Percentiles rank a stretch among this genome's conserved stretches.
phyloP scores from a whole-genome alignment of 371 early-diverging fungal genomes.

The Enterocytospora artemiae region DNA sequence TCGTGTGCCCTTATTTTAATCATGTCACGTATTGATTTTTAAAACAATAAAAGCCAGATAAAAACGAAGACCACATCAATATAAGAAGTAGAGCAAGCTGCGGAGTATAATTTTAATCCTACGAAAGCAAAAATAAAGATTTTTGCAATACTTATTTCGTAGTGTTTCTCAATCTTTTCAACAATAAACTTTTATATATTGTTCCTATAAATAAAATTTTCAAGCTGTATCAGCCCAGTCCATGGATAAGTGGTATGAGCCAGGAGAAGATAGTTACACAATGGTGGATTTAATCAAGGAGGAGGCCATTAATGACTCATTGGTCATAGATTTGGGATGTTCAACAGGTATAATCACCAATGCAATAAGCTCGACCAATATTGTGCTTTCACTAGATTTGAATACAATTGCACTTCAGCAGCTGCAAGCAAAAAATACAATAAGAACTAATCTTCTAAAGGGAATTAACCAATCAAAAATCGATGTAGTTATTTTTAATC shows the following conservation, averaged over 20 bases:
- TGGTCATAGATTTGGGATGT: conserved; percentile 43
- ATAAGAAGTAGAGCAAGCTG: no score
- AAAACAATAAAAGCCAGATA: no score
- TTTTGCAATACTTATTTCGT: no score
- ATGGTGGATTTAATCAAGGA: conserved; percentile 32
- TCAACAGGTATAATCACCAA: conserved; percentile 33
- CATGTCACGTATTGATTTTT: no score
- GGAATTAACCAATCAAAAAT: conserved; percentile 51
- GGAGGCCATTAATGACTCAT: conserved; percentile 12
- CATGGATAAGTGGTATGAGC: conserved; percentile 47
- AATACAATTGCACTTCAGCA: conserved; percentile 40
- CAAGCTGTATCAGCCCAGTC: neutral
- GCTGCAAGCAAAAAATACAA: conserved; percentile 18
- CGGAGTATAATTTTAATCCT: no score
- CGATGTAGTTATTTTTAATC: conserved; percentile 79
- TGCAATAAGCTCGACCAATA: conserved; percentile 16
- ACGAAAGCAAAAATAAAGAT: no score
- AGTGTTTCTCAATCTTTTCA: no score
- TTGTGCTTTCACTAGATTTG: conserved; percentile 33
- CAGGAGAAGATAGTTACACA: conserved; percentile 49
- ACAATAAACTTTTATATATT: neutral
- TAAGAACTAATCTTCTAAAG: conserved; percentile 29
- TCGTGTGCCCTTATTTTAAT: no score
- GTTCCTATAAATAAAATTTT: neutral
- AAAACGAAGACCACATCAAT: no score